phyloP scores from a whole-genome alignment of 179 eudicot species.

The Spergularia azorica region DNA sequence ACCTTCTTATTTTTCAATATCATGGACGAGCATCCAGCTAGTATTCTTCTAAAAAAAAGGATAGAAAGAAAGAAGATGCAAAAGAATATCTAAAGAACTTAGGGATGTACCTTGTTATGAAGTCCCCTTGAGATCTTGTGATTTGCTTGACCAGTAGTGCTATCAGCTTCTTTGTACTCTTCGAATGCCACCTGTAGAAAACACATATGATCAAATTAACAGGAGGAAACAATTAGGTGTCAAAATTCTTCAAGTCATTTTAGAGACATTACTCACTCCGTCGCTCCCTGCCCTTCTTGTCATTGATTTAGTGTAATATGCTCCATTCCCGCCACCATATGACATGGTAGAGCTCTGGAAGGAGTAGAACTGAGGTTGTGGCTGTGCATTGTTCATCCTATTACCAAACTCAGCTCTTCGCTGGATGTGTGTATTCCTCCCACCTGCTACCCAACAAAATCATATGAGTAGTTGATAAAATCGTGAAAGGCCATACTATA shows the following conservation, averaged over 20 bases:
- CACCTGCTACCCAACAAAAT: slow-evolving; percentile 47
- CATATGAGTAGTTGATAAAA: neutral
- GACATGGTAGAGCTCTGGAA: slow-evolving; percentile 82
- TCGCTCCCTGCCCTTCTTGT: slow-evolving; percentile 81
- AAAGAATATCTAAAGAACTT: neutral
- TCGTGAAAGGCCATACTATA: neutral
- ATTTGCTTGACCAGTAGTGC: slow-evolving; percentile 68
- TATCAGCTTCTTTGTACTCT: slow-evolving; percentile 86
- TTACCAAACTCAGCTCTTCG: slow-evolving; percentile 37
- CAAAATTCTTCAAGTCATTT: neutral
- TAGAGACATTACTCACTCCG: slow-evolving; percentile 48
- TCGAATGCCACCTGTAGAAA: slow-evolving; percentile 65
- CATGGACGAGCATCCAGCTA: neutral
- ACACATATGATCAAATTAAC: slow-evolving; percentile 10
- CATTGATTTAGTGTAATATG: slow-evolving; percentile 65
- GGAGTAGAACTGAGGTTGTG: slow-evolving; percentile 56
- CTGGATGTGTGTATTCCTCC: slow-evolving; percentile 46
- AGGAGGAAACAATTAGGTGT: slow-evolving; percentile 2
- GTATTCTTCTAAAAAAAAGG: neutral
- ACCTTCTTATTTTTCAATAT: neutral
- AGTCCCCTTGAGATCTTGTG: slow-evolving; percentile 84
- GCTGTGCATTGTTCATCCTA: slow-evolving; percentile 35
- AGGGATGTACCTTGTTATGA: slow-evolving; percentile 58
- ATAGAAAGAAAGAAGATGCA: neutral
- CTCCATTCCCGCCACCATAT: slow-evolving; percentile 75